Base-by-base conservation (phyloP, 495 filamentous ascomycete genomes). In the Apiosordaria backusii region DNA sequence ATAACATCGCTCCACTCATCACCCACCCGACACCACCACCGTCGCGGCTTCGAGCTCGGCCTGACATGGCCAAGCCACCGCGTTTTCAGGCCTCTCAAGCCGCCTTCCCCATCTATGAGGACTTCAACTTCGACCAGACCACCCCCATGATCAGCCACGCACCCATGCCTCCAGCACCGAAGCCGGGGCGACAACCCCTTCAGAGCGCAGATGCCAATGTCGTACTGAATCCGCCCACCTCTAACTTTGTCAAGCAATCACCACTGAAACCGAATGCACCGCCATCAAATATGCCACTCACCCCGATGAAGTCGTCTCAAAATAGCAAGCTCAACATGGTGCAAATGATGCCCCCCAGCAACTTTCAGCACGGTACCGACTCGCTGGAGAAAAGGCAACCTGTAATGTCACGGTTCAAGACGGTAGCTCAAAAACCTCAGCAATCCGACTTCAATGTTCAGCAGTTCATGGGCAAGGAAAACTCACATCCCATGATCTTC, bases 331-430 rank as follows among this genome's bases (percentile, higher is more conserved):
- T 89, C 62, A 84, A 86, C 71, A 75, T 80, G 66, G 78, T 93
- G 63, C 84, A 87, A 57, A 92, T 96, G 76, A 87, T 88, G 60
- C 91, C 91, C 4, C 92, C 93, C 21, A 73, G 77, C 65, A 78
- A 83, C 63, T 81, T 85, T 61, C 59, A 61, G 50, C 80, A 77
- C 65, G 82, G 83, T 58, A 97, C 92, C n/a, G 93, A 95, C 78
- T 95, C 92, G 16, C 91, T 90, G 26, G 80, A 87, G 71, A 97
- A 97, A 82, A 92, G 90, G 63, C 76, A 79, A 23, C 83, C 88
- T 7, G 70, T 86, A 50, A 84, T 87, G 77, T 83, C 82, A n/a
- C 78, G 79, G 68, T 85, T 84, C 76, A 83, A 86, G 74, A 82
- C 82, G 25, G 80, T 85, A 69, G 84, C 86, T 23, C 86, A 90